Conservation (phyloP, 2,329 filamentous ascomycete species). For the Colletotrichum higginsianum region DNA sequence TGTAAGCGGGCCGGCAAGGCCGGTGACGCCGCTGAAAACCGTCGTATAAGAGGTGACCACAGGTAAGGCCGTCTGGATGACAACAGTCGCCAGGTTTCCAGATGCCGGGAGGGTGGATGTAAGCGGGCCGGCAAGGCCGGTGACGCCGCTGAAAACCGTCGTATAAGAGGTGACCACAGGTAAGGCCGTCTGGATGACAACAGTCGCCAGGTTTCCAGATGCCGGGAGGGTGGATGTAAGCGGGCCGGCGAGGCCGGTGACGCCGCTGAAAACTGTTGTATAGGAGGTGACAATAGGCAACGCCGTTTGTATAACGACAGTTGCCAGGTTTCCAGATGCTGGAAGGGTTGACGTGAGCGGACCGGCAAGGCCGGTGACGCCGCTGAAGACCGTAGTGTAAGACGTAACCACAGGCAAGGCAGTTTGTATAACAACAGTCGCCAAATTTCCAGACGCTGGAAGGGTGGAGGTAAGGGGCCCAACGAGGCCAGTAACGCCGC, state of each 20-base stretch:
- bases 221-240: background rate
- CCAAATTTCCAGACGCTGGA: background rate
- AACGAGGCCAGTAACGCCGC: background rate
- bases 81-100: background rate
- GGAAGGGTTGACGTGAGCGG: background rate
- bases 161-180: no score
- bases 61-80: background rate
- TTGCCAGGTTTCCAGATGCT: background rate
- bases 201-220: background rate
- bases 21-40: background rate
- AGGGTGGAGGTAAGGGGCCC: background rate
- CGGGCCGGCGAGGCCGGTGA: background rate
- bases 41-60: background rate
- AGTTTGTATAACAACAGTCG: background rate
- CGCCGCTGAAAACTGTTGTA: background rate
- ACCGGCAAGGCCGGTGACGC: background rate
- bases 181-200: background rate
- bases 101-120: fast-evolving
- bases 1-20: background rate
- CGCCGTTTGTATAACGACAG: background rate
- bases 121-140: background rate
- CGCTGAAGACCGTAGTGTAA: background rate
- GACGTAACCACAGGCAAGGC: background rate
- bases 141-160: background rate
- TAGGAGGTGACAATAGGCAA: background rate